phyloP scores from a whole-genome alignment of 306 rosid genomes.

The Benincasa hispida region DNA sequence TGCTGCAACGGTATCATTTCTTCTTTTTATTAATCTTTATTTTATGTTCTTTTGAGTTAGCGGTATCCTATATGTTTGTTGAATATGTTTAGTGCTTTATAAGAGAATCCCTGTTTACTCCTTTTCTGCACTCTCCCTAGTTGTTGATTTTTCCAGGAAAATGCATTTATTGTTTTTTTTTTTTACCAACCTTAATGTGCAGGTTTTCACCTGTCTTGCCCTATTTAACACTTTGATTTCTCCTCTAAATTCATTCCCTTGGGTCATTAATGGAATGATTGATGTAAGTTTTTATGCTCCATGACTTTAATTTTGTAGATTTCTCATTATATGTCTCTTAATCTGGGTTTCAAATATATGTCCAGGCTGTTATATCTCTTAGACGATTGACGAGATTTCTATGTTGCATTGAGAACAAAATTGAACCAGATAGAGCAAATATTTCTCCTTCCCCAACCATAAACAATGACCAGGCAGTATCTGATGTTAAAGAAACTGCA shows the following conservation, averaged over 20 bases:
- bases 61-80: constrained; percentile 32
- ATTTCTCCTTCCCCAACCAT: constrained; percentile 23
- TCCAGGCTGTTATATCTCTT: constrained; percentile 67
- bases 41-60: not conserved
- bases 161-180: constrained; percentile 4
- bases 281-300: constrained; percentile 50
- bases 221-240: constrained; percentile 81
- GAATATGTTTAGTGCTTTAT: constrained; percentile 5
- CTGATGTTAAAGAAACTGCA: constrained; percentile 32
- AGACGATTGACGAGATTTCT: constrained; percentile 73
- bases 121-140: not conserved
- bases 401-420: constrained; percentile 48
- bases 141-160: not conserved
- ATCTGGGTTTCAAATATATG: not conserved
- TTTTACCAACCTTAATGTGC: constrained; percentile 19
- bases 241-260: constrained; percentile 89
- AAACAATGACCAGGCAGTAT: constrained; percentile 25
- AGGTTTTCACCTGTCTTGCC: constrained; percentile 99
- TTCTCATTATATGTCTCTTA: not conserved
- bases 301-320: not conserved
- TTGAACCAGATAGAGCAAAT: constrained; percentile 19
- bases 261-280: constrained; percentile 96
- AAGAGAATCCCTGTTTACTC: constrained; percentile 9
- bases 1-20: constrained; percentile 69
- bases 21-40: not conserved